Evolutionary conservation across 805 yeast species (phyloP), one percentile per base, ranked within the genome.

Genomic region (Wickerhamiella dianesei): DNA sequence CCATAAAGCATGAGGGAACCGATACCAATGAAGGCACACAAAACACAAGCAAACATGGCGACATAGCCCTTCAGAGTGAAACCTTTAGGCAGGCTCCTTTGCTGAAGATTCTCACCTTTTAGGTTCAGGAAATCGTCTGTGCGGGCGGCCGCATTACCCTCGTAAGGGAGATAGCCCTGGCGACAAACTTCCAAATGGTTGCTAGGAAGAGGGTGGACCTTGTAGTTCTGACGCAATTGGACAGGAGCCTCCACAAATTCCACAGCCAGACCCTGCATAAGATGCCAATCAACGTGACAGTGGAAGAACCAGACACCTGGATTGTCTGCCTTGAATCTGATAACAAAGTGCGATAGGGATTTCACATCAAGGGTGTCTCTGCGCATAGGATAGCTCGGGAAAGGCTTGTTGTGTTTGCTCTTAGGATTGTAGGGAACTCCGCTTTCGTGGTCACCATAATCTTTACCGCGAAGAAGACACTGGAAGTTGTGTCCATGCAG

Each of bases 231-330:
- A n/a, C 63, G 64, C 43, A 89, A 70, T 47, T 72, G 72, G 9
- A 63, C 55, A 22, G 98, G 98, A 47, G 86, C 95, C 68, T 89
- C 98, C 46, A 89, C 68, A 40, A 92, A 68, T 12, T 73, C 70
- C 47, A 87, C 57, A 9, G 94, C 94, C 58, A 89, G 74, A 60
- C 98, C 98, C 71, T 92, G 97, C 59, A 80, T 74, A 72, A 89
- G 75, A 70, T 92, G 98, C 98, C 98, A 89, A 64, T 92, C 97
- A 59, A 92, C 82, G 64, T 89, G 98, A 68, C 98, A 89, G 69
- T 89, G 98, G 92, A 92, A 92, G 65, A 80, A 76, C 98, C 97
- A 89, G 40, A 88, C 88, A 70, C 98, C 98, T 29, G 97, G 98
- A 65, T 92, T 92, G 63, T 82, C 80, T 45, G 97, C 94, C 60